Conservation (phyloP, 352 stramenopile genomes). For the Globisporangium echinulatum region DNA sequence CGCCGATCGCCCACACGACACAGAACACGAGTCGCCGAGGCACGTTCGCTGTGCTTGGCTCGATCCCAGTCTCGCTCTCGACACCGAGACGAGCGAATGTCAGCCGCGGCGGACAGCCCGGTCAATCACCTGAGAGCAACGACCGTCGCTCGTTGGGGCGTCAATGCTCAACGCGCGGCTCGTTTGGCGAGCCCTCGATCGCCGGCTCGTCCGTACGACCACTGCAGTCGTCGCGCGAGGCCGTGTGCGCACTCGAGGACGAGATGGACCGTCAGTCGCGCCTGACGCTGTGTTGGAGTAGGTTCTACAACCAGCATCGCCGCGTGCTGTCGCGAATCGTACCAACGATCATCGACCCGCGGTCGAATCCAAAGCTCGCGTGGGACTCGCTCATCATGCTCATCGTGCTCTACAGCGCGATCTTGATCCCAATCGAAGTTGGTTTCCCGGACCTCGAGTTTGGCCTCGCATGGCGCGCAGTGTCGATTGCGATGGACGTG, state of each 20-base stretch:
- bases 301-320: slow-evolving; percentile 35
- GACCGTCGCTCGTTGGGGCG: background rate
- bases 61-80: slow-evolving; percentile 5
- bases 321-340: slow-evolving; percentile 22
- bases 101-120: background rate
- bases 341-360: slow-evolving; percentile 45
- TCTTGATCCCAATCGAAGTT: slow-evolving; percentile 66
- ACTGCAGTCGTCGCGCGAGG: slow-evolving; percentile 12
- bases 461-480: slow-evolving; percentile 11
- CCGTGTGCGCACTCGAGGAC: slow-evolving; percentile 22
- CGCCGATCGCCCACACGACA: background rate
- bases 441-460: slow-evolving; percentile 60
- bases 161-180: slow-evolving; percentile 4
- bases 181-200: background rate
- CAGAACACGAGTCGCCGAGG: background rate
- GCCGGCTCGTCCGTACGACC: slow-evolving; percentile 6
- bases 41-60: background rate
- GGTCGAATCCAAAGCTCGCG: slow-evolving; percentile 42
- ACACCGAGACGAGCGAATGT: background rate
- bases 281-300: slow-evolving; percentile 25
- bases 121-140: too few relatives aligned
- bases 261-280: slow-evolving; percentile 21
- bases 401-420: slow-evolving; percentile 65
- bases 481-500: slow-evolving; percentile 33
- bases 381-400: slow-evolving; percentile 73